Evolutionary conservation across 257 asterid genomes (phyloP), one percentile per base, ranked within the genome.

Genomic region (Nicotiana tomentosiformis): DNA sequence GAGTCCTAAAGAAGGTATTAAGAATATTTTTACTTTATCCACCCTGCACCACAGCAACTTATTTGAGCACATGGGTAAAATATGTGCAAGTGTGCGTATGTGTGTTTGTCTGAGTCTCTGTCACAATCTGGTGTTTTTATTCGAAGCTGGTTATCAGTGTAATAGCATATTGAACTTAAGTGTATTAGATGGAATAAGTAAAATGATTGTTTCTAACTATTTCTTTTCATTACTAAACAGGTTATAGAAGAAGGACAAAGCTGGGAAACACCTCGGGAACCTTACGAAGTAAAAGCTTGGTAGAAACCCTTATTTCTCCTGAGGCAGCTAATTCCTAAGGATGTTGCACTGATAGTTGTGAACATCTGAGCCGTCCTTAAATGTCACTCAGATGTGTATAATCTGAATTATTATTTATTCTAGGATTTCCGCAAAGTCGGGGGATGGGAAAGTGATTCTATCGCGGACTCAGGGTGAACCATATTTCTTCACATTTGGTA

Each of bases 221-320:
- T 23, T 69, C 76, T 82, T 83, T 81, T 77, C 85, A 83, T 86
- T 66, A 80, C 83, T 69, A 17, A 83, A 79, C 89, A 96, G 98
- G 98, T 96, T 20, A 86, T 84, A 77, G 90, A 89, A 85, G 98
- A 96, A 78, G 98, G 98, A 67, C 95, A 91, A 77, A 96, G 98
- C 76, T 96, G 99, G 99, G 99, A 96, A 89, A 91, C 93, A 76
- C 98, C 99, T 37, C 92, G 99, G 86, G 98, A 87, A 82, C 99
- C 98, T 29, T 96, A 93, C 88, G 98, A 96, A 91, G 89, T 93
- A 61, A 90, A 94, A 90, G 96, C 93, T 81, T 90, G 98, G 99
- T 96, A 94, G 65, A 87, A 18, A 74, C 64, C 80, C 61, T 8
- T 56, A 16, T 77, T 81, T 83, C 70, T 82, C 77, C 23, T 84